Conservation (phyloP, 176 grass and related monocot genomes). For the Themeda triandra region DNA sequence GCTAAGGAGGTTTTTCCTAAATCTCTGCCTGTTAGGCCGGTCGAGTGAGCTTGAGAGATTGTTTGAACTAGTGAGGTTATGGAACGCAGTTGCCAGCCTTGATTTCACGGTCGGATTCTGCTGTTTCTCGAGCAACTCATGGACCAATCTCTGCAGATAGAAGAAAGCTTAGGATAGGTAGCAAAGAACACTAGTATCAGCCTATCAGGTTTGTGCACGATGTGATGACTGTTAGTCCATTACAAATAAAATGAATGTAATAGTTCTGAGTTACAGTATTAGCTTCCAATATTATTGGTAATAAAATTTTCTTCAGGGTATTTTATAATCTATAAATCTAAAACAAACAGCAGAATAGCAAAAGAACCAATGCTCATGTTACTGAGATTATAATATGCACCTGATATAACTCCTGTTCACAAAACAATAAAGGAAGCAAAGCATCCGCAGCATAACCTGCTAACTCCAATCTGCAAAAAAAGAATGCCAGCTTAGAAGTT, state of each 20-base stretch:
- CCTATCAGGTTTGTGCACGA: not conserved
- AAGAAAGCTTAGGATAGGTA: slow-evolving; percentile 1
- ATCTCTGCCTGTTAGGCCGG: slow-evolving; percentile 71
- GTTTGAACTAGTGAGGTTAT: slow-evolving; percentile 75
- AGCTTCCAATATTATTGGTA: not conserved
- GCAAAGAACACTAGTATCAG: not conserved
- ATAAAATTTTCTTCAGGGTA: not conserved
- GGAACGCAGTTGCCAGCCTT: slow-evolving; percentile 74
- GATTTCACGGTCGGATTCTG: slow-evolving; percentile 63
- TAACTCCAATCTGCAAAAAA: slow-evolving; percentile 73
- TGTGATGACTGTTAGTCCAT: not conserved
- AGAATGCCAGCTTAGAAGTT: not conserved
- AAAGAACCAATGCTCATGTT: not conserved
- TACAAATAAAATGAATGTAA: not conserved
- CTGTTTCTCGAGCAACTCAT: slow-evolving; percentile 73
- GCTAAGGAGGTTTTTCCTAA: slow-evolving; percentile 80
- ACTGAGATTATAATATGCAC: not conserved
- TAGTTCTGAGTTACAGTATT: not conserved
- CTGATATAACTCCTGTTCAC: slow-evolving; percentile 89
- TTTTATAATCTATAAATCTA: not conserved
- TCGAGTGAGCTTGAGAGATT: slow-evolving; percentile 73
- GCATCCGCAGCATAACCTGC: slow-evolving; percentile 89
- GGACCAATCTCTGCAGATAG: slow-evolving; percentile 66
- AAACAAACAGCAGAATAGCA: not conserved
- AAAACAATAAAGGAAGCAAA: slow-evolving; percentile 85